Evolutionary conservation across 2,329 filamentous ascomycete genomes (phyloP), one percentile per base, ranked within the genome.

Genomic region (Bipolaris cookei): DNA sequence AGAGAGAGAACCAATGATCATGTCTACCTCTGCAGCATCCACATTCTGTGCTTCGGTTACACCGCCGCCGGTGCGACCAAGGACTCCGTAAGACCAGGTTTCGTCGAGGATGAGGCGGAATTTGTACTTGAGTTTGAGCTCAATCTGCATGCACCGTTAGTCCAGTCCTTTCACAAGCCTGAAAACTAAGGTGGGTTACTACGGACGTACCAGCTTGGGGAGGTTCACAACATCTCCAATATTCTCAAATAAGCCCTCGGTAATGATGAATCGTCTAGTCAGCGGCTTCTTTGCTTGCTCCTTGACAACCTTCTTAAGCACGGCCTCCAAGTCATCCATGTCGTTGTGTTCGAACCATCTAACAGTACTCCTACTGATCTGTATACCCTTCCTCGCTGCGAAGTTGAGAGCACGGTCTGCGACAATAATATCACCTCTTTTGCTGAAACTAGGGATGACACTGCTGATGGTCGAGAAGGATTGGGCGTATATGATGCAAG

Each of bases 51-150:
- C 91, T 80, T 99, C 96, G 0, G 95, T 98, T 37, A 98, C 83
- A 57, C 95, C 95, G 50, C 92, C 89, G 18, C 95, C 96, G 23
- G 92, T 97, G 60, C 92, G 86, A 45, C 95, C 95, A 4, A 99
- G 85, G 16, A 98, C 90, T 58, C 94, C 96, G 74, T 98, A 99
- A 1, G 93, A 97, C 89, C 91, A 96, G 1, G 93, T 97, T 81
- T 99, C 95, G 76, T 99, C 95, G 35, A 99, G 87, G 64, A 98
- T 96, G 54, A 99, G 86, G 69, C 95, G 92, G 82, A 98, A 99
- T 80, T 97, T 99, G 85, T 98, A 97, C 76, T 90, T 91, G 66
- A 93, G 88, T 79, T 97, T 97, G 66, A 99, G 83, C 75, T 97
- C 94, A 62, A 98, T 83, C 89, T 91, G 64, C 3, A 16, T 2